Evolutionary conservation across 2,329 filamentous ascomycete species (phyloP), one percentile per base, ranked within the genome.

Genomic region (Colletotrichum chrysophilum): DNA sequence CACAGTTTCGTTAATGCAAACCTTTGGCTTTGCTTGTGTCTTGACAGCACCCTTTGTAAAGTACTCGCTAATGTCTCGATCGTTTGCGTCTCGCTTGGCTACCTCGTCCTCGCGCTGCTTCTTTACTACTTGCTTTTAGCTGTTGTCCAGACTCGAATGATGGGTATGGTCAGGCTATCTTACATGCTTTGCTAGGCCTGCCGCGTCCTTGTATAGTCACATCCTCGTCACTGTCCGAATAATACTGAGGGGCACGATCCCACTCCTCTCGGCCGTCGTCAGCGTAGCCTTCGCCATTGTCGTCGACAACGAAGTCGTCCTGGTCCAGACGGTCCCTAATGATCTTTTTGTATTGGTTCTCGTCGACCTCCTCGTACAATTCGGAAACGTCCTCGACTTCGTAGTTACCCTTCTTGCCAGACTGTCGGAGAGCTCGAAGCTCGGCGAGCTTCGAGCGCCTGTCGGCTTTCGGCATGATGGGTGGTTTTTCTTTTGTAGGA

Each of bases 221-320:
- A 43, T 95, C 91, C 43, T 93, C 93, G 56, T 97, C 95, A 77
- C 93, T 96, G 76, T 97, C 95, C 43, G 93, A 94, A 77, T 90
- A 88, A 82, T 91, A 87, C 75, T 89, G 89, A 78, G 89, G 88
- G 78, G 93, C 90, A 80, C 94, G 91, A 85, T 96, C 93, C 96
- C 96, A 96, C 80, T 98, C 97, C 86, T 98, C 96, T 71, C 97
- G 93, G 76, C 97, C 97, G 82, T 98, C 97, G 83, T 98, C 96
- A 78, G 95, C 96, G 82, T 99, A 99, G 48, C 97, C 96, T 83
- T 96, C 95, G 81, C 96, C 96, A 87, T 98, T 98, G 87, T 99
- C 97, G 87, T 98, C 97, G 76, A 99, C 96, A 68, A 99, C 96
- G 81, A 99, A 99, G 86, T 99, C 97, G 80, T 99, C 97, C 81